phyloP scores from a whole-genome alignment of 768 basidiomycete genomes.

The Mycena pura region DNA sequence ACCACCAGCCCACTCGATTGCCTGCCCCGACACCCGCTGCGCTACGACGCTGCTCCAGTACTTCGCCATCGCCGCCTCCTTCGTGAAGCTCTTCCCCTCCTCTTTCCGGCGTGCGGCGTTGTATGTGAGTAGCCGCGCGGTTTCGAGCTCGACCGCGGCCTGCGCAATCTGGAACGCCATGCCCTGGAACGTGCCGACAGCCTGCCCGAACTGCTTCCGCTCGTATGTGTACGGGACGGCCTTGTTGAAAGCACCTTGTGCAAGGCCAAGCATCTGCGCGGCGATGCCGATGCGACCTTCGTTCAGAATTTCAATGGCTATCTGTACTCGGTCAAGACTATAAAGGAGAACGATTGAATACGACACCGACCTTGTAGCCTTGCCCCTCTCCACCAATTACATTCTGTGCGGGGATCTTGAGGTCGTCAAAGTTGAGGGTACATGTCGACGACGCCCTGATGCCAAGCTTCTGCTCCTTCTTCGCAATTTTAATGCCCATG shows the following conservation, averaged over 20 bases:
- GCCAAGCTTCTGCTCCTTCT: conserved; percentile 98
- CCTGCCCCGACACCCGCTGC: conserved; percentile 83
- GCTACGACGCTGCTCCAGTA: conserved; percentile 91
- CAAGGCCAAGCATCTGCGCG: conserved; percentile 97
- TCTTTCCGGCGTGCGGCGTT: conserved; percentile 96
- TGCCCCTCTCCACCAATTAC: conserved; percentile 91
- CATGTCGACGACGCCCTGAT: conserved; percentile 97
- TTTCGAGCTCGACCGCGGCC: conserved; percentile 88
- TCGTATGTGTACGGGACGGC: conserved; percentile 95
- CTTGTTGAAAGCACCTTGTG: conserved; percentile 96
- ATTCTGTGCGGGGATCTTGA: conserved; percentile 84
- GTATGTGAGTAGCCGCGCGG: conserved; percentile 90
- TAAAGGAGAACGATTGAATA: neutral
- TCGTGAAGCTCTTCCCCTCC: conserved; percentile 83
- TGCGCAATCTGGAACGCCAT: conserved; percentile 95
- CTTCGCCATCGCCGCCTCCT: conserved; percentile 99
- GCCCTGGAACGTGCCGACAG: conserved; percentile 93
- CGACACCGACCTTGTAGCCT: conserved; percentile 76
- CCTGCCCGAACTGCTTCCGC: conserved; percentile 92
- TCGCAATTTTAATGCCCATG: conserved; percentile 96
- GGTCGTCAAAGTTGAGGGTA: conserved; percentile 91
- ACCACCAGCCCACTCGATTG: conserved; percentile 97
- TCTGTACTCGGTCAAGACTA: conserved; percentile 44
- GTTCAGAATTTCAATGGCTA: conserved; percentile 96
- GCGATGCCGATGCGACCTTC: conserved; percentile 99